These are phyloP conservation scores for Fusarium paranaense DNA, from an alignment of 2,329 filamentous ascomycete species.

Conservation along the genomic window DNA sequence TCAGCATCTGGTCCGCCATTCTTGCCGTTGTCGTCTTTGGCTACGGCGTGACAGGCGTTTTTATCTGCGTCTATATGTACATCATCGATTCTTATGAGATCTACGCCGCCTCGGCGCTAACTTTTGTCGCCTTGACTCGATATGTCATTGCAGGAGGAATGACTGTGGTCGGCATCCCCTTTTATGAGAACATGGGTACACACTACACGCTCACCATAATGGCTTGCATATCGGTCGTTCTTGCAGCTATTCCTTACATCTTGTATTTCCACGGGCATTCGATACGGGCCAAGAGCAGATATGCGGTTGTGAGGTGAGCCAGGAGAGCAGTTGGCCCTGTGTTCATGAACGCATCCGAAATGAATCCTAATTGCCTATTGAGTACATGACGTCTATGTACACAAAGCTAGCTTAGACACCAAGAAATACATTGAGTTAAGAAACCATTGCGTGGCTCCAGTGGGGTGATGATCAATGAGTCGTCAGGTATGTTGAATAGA, in stretches of 20 bases:
- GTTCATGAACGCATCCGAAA: background rate
- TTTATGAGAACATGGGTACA: constrained; percentile 49
- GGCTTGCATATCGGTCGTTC: constrained; percentile 43
- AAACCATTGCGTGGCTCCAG: no score
- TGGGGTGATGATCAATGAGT: no score
- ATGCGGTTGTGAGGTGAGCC: constrained; percentile 13
- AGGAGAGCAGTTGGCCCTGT: background rate
- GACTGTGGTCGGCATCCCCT: constrained; percentile 50
- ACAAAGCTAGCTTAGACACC: no score
- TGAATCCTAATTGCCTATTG: no score
- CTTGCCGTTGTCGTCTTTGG: constrained; percentile 57
- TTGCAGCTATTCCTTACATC: constrained; percentile 47
- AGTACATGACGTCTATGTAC: no score
- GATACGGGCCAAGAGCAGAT: constrained; percentile 37
- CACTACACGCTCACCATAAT: constrained; percentile 50
- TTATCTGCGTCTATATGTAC: constrained; percentile 51
- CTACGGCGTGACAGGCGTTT: constrained; percentile 51
- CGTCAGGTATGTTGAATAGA: no score
- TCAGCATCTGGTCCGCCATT: constrained; percentile 60
- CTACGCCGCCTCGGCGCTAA: constrained; percentile 49
- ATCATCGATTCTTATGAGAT: constrained; percentile 52
- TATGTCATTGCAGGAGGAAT: constrained; percentile 49
- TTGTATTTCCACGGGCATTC: constrained; percentile 42
- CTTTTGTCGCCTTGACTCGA: constrained; percentile 47
- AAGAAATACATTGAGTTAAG: no score